These are phyloP conservation scores for Trifolium repens DNA, from an alignment of 306 rosid species.

Conservation along the genomic window DNA sequence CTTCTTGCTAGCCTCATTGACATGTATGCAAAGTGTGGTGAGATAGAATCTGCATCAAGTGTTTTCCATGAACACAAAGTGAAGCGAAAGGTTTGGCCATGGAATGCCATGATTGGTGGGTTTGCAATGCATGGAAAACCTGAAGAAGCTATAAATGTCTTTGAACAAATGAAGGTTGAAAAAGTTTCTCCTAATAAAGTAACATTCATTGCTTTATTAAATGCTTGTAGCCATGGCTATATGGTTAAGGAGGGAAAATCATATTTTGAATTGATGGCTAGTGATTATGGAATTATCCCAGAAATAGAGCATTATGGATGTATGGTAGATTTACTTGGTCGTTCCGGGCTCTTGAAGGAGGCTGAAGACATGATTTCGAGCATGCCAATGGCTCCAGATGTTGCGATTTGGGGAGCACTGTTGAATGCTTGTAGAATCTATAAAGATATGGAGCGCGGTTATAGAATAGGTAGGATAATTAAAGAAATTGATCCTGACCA, in stretches of 20 bases:
- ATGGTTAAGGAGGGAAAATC: constrained; percentile 60
- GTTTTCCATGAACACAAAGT: constrained; percentile 47
- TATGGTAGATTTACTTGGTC: constrained; percentile 73
- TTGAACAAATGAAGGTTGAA: constrained; percentile 62
- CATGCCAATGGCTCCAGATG: constrained; percentile 66
- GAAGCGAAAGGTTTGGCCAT: constrained; percentile 63
- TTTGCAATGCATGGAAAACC: constrained; percentile 76
- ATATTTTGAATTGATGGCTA: constrained; percentile 59
- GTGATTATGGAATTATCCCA: constrained; percentile 56
- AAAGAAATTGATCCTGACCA: constrained; percentile 58
- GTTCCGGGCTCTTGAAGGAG: constrained; percentile 64
- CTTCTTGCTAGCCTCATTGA: constrained; percentile 62
- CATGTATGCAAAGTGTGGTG: constrained; percentile 78
- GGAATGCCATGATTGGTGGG: constrained; percentile 86
- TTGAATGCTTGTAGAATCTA: constrained; percentile 71
- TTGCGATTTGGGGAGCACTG: constrained; percentile 71
- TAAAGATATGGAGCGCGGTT: constrained; percentile 62
- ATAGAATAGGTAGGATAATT: constrained; percentile 59
- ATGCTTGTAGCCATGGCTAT: constrained; percentile 77
- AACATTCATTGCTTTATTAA: constrained; percentile 65
- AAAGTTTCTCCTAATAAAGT: constrained; percentile 63
- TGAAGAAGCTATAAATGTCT: constrained; percentile 53
- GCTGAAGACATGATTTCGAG: constrained; percentile 63
- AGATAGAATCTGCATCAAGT: constrained; percentile 58
- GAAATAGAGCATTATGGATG: constrained; percentile 73